Conservation (phyloP, 140 eudicot genomes). For the Ambrosia hybrid region DNA sequence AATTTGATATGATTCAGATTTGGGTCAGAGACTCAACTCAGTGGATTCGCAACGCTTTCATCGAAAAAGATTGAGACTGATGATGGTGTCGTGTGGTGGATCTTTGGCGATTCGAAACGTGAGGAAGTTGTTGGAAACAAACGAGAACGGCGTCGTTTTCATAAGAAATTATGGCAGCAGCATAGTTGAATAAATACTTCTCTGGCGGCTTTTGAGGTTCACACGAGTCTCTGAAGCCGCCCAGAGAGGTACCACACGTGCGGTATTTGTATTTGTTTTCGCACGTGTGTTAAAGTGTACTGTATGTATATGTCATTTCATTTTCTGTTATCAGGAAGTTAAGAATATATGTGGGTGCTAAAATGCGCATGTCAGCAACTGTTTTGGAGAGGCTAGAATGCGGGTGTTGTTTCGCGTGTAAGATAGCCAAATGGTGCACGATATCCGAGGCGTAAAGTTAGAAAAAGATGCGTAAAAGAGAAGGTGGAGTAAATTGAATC, state of each 20-base stretch:
- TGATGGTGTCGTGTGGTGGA: constrained; percentile 32
- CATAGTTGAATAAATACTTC: constrained; percentile 10
- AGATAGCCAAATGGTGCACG: neutral
- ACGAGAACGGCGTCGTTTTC: constrained; percentile 37
- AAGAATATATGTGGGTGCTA: constrained; percentile 4
- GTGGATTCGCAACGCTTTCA: constrained; percentile 34
- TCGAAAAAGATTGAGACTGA: constrained; percentile 26
- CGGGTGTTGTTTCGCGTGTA: neutral
- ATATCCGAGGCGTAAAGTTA: too few relatives aligned
- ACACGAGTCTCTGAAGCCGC: too few relatives aligned
- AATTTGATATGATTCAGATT: constrained; percentile 34
- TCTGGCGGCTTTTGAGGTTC: neutral
- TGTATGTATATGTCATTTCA: too few relatives aligned
- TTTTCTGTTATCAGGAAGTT: too few relatives aligned
- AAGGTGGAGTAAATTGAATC: too few relatives aligned
- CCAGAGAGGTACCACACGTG: constrained; percentile 17
- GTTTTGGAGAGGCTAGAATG: constrained; percentile 9
- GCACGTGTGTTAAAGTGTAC: too few relatives aligned
- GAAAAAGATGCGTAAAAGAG: too few relatives aligned
- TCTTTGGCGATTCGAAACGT: constrained; percentile 51
- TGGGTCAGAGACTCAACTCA: constrained; percentile 35
- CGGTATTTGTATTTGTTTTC: neutral
- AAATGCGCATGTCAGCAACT: constrained; percentile 22
- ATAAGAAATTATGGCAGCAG: constrained; percentile 61
- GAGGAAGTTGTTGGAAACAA: constrained; percentile 50